Conservation (phyloP, 2,329 filamentous ascomycete species). For the Cladosporium colombiae region DNA sequence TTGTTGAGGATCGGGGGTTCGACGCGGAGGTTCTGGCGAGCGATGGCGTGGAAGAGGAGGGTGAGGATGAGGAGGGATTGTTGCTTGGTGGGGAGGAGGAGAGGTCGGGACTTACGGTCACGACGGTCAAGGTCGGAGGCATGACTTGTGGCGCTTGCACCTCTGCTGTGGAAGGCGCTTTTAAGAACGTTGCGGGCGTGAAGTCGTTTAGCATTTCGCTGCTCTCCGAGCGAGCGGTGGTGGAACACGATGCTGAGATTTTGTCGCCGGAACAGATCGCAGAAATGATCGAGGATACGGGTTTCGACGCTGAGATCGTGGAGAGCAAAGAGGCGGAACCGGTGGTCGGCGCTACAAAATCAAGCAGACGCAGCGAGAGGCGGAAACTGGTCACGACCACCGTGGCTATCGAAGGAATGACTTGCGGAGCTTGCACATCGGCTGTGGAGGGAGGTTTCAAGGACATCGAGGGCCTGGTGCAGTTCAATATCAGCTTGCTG, state of each 20-base stretch:
- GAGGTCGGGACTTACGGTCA: conserved; percentile 65
- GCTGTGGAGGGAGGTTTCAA: conserved; percentile 83
- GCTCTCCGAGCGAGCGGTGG: conserved; percentile 92
- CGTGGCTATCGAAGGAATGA: conserved; percentile 92
- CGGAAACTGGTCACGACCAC: conserved; percentile 67
- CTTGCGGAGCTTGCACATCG: conserved; percentile 92
- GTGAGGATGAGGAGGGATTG: conserved; percentile 20
- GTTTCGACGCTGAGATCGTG: conserved; percentile 84
- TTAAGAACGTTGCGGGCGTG: conserved; percentile 78
- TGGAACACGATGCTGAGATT: conserved; percentile 78
- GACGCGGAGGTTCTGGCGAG: conserved; percentile 64
- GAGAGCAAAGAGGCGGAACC: conserved; percentile 61
- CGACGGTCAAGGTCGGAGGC: conserved; percentile 85
- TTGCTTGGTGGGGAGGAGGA: conserved; percentile 51
- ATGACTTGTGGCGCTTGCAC: conserved; percentile 91
- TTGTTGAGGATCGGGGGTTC: conserved; percentile 89
- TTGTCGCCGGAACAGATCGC: conserved; percentile 74
- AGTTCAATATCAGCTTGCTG: conserved; percentile 92
- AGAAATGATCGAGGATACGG: conserved; percentile 86
- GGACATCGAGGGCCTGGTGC: conserved; percentile 72
- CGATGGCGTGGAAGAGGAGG: conserved; percentile 30
- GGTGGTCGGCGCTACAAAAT: conserved; percentile 34
- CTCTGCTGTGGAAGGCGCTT: conserved; percentile 89
- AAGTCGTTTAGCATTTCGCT: conserved; percentile 88
- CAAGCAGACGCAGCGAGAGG: conserved; percentile 40